Evolutionary conservation across 495 filamentous ascomycete genomes (phyloP).

Genomic region (Aspergillus baeticus): DNA sequence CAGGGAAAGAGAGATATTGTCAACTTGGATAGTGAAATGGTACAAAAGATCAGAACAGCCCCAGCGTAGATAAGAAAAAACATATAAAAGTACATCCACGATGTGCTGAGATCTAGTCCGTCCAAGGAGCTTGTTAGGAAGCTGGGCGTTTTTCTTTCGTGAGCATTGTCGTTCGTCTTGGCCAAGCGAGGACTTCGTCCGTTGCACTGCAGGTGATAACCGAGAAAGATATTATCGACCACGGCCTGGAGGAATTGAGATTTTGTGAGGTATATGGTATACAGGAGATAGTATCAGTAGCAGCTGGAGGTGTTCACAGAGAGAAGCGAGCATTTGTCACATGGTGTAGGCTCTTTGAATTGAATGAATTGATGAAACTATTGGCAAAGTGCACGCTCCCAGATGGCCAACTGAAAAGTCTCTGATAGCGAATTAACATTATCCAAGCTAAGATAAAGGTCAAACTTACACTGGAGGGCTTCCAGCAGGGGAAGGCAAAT

Average conservation of each 20-base stretch:
- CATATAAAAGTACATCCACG: background rate
- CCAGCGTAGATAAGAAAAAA: background rate
- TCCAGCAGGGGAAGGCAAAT: constrained; percentile 18
- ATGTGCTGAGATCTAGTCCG: background rate
- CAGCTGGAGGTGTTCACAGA: background rate
- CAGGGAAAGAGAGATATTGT: background rate
- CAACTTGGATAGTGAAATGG: background rate
- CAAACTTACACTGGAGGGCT: constrained; percentile 5
- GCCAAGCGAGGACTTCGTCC: background rate
- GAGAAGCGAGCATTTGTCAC: background rate
- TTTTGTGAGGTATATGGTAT: background rate
- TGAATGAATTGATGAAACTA: background rate
- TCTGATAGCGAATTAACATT: background rate
- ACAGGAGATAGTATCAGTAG: background rate
- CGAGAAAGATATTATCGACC: background rate
- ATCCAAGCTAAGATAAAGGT: background rate
- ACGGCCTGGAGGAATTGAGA: background rate
- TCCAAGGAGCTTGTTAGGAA: background rate
- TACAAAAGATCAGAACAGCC: too few species aligned
- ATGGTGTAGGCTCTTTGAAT: background rate
- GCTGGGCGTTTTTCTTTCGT: background rate
- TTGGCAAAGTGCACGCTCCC: background rate
- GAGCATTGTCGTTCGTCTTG: background rate
- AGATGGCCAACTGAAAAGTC: background rate
- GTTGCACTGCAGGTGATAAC: background rate